Base-by-base conservation (phyloP, 805 yeast species). In the Metschnikowia reukaufii region DNA sequence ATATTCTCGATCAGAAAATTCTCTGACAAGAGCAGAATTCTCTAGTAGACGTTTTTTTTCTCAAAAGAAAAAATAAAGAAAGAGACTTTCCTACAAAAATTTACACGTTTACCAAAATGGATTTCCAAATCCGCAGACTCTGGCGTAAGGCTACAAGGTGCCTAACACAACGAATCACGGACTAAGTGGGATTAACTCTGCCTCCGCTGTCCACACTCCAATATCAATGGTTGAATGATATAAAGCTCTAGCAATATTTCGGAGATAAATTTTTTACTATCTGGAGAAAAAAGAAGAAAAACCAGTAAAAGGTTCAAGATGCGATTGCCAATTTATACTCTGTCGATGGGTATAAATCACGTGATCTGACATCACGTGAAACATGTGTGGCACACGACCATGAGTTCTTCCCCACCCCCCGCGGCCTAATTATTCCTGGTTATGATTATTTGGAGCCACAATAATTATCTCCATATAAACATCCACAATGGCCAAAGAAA, bases 131-230 rank as follows among this genome's bases (percentile, higher is more conserved):
- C 42, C 31, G 13, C 29, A 20, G 38, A 34, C 44, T 39, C 44
- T 35, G 32, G 48, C 39, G 23, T 36, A 21, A 18, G 44, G 31
- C 39, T n/a, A 18, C 5, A 15, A 27, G 19, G 34, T 39, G 36
- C 48, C 40, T 39, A 34, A 36, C 45, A 35, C 44, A 37, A 17
- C 49, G 47, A 37, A 42, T 47, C 45, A n/a, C 23, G 23, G 16
- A 38, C 35, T 42, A 45, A 6, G 32, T 45, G 44, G 37, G 4
- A 13, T 39, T 45, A n/a, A 35, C 29, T 71, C 42, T 71, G 62
- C 60, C 76, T 72, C 75, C 74, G 72, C 67, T 71, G 75, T 72
- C 76, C 76, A 72, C 75, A 72, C 76, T 68, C 62, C 56, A 57
- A 13, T 54, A 64, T 51, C 63, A 61, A 64, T 52, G 43, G 55